These are phyloP conservation scores for Thalassiosira hispida DNA, from an alignment of 352 stramenopile genomes.

Conservation along the genomic window DNA sequence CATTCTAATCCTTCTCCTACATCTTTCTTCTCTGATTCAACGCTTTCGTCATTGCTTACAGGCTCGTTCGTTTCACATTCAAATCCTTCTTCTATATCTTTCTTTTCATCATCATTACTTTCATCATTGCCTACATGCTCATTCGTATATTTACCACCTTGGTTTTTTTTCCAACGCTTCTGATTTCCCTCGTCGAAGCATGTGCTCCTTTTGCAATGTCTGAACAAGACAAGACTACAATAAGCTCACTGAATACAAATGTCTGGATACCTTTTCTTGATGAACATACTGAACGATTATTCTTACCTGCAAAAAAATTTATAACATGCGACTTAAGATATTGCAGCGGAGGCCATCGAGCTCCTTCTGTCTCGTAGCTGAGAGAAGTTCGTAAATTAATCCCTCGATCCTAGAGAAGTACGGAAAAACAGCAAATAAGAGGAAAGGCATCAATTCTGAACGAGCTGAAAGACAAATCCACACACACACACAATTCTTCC, in stretches of 20 bases:
- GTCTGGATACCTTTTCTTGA: not conserved
- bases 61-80: no score
- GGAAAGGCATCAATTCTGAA: not conserved
- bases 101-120: no score
- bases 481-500: no score
- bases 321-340: not conserved
- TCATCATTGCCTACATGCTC: no score
- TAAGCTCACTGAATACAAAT: no score
- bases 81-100: no score
- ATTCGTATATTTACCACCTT: not conserved
- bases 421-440: not conserved
- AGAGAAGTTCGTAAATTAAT: slow-evolving; percentile 8
- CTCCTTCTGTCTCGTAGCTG: not conserved
- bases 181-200: not conserved
- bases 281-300: not conserved
- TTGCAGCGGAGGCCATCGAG: not conserved
- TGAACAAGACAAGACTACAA: no score
- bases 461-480: not conserved
- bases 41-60: no score
- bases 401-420: not conserved
- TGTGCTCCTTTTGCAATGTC: slow-evolving; percentile 5
- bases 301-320: slow-evolving; percentile 4
- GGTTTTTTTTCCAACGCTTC: not conserved
- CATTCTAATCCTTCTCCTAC: no score
- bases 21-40: no score